These are phyloP conservation scores for Penicillium bialowiezense DNA, from an alignment of 495 filamentous ascomycete genomes.

Conservation along the genomic window DNA sequence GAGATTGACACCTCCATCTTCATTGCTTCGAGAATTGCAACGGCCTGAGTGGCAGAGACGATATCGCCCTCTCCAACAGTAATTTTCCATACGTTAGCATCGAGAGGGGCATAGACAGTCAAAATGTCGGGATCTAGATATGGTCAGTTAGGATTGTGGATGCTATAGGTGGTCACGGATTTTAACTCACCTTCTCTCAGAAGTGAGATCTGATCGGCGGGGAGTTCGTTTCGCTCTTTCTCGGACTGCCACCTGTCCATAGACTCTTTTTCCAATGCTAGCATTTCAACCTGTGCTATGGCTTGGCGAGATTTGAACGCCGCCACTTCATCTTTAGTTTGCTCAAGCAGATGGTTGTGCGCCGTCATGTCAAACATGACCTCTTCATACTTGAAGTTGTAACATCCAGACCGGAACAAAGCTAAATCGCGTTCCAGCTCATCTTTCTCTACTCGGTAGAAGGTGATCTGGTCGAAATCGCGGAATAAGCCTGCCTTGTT, in stretches of 20 bases:
- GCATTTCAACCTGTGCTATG: constrained; percentile 46
- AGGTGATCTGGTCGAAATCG: constrained; percentile 56
- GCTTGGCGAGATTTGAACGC: constrained; percentile 38
- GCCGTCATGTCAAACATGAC: constrained; percentile 51
- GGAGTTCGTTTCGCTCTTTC: constrained; percentile 42
- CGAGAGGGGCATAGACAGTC: constrained; percentile 44
- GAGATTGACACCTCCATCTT: constrained; percentile 52
- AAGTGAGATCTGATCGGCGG: constrained; percentile 38
- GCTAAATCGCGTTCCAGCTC: constrained; percentile 40
- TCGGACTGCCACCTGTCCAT: constrained; percentile 46
- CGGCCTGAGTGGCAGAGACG: constrained; percentile 29
- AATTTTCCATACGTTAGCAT: constrained; percentile 61
- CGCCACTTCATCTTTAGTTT: constrained; percentile 41
- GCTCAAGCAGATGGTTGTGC: constrained; percentile 44
- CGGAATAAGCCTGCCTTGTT: constrained; percentile 53
- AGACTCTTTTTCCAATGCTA: constrained; percentile 39
- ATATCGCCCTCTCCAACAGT: constrained; percentile 40
- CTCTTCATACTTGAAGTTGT: constrained; percentile 47
- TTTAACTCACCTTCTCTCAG: constrained; percentile 40
- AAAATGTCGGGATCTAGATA: constrained; percentile 37
- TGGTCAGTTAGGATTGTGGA: not conserved
- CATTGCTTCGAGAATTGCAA: constrained; percentile 53
- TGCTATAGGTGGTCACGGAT: no score
- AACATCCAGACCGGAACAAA: constrained; percentile 44
- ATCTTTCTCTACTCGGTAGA: constrained; percentile 48